Evolutionary conservation across 768 basidiomycete genomes (phyloP).

Genomic region (Leucocoprinus birnbaumii): DNA sequence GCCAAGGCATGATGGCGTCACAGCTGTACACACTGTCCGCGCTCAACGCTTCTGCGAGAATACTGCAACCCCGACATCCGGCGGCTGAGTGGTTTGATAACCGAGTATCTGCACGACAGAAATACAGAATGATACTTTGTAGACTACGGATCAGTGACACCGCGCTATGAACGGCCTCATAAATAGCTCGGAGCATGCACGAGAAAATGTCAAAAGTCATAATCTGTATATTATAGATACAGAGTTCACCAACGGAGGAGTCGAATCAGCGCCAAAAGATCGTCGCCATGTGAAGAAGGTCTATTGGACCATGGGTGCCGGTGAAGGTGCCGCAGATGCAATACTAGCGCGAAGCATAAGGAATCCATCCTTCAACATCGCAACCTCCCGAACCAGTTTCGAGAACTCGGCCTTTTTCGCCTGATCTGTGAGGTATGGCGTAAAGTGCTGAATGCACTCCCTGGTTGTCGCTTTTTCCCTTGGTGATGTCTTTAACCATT

Average conservation of each 20-base stretch:
- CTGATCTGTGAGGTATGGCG: slow-evolving; percentile 66
- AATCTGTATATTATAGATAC: neutral
- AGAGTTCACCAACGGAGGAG: neutral
- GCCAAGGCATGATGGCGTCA: too few relatives aligned
- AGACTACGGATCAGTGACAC: too few relatives aligned
- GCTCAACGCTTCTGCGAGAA: too few relatives aligned
- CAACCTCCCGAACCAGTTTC: slow-evolving; percentile 77
- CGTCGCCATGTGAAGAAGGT: neutral
- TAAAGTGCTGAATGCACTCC: slow-evolving; percentile 80
- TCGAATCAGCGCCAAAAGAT: neutral
- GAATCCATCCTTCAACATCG: slow-evolving; percentile 64
- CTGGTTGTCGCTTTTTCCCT: slow-evolving; percentile 57
- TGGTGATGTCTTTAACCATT: slow-evolving; percentile 71
- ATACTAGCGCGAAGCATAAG: slow-evolving; percentile 44
- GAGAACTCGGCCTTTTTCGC: slow-evolving; percentile 74
- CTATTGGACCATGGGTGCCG: slow-evolving; percentile 20
- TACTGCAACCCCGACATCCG: too few relatives aligned
- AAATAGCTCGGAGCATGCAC: neutral
- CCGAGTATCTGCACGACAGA: too few relatives aligned
- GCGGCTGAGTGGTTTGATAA: too few relatives aligned
- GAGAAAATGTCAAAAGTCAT: neutral
- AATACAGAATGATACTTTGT: too few relatives aligned
- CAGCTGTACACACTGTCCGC: too few relatives aligned
- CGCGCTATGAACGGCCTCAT: too few relatives aligned
- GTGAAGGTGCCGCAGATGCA: slow-evolving; percentile 32